Evolutionary conservation across 1,139 yeast genomes (phyloP), one percentile per base, ranked within the genome.

Genomic region (Yamadazyma pseudoaaseri): DNA sequence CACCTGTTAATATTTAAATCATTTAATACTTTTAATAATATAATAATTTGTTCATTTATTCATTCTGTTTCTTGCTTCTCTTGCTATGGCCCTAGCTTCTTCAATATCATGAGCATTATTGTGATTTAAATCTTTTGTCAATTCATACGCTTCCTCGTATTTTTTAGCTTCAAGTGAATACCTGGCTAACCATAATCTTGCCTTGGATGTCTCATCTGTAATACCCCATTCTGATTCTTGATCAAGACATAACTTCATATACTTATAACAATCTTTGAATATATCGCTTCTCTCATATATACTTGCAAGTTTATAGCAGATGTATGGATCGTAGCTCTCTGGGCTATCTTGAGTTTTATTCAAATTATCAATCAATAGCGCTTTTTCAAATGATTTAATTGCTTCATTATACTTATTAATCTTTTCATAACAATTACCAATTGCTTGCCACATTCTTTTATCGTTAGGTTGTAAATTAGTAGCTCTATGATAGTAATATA

Each of bases 401-500:
- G 94, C 80, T 43, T 84, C 90, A 16, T 70, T 72, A 20, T 64
- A 63, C 39, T 87, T 83, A 17, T 78, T 80, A 23, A 89, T 72
- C 52, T 86, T 85, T 45, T 87, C 95, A 58, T 81, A 89, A 57
- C 97, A 87, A 48, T 83, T 81, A 0, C 94, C 98, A 30, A 90
- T 71, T 0, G 98, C 97, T 46, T 82, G 87, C 99, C 98, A 94
- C 90, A 92, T 89, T 44, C 98, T 67, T 47, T 84, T 83, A 56
- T 94, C 99, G 37, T 80, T 61, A 1, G 97, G 97, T 49, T 85
- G 90, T 42, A 94, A 68, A 15, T 86, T 77, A 26, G 96, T 85
- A 0, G 97, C 97, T 31, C 86, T 71, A 59, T 92, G 97, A 54
- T 87, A 94, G 55, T 94, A 92, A 57, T 89, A 90, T 26, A 90